phyloP scores from a whole-genome alignment of 352 stramenopile genomes.

The Phytophthora tentaculata region DNA sequence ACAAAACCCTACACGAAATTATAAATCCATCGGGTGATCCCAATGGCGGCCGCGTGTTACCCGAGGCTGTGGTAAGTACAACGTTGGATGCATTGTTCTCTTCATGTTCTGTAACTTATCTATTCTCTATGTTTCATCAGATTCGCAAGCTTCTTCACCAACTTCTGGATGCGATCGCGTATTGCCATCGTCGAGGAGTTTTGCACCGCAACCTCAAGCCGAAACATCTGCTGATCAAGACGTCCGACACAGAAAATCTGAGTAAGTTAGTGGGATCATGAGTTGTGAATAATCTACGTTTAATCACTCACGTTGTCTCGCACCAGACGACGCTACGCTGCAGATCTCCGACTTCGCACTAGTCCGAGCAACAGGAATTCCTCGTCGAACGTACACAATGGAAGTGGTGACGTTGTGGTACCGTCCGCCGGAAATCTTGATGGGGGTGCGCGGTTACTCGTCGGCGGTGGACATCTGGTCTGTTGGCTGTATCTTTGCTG shows the following conservation, averaged over 20 bases:
- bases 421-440: slow-evolving; percentile 88
- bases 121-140: slow-evolving; percentile 24
- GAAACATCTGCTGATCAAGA: slow-evolving; percentile 90
- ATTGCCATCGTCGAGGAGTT: slow-evolving; percentile 88
- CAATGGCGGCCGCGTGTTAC: slow-evolving; percentile 74
- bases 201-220: slow-evolving; percentile 92
- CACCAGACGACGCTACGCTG: slow-evolving; percentile 64
- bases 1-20: slow-evolving; percentile 91
- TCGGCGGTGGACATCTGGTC: slow-evolving; percentile 94
- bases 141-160: slow-evolving; percentile 87
- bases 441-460: slow-evolving; percentile 88
- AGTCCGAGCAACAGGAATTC: slow-evolving; percentile 88
- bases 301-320: background rate
- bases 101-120: background rate
- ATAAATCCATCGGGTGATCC: slow-evolving; percentile 90
- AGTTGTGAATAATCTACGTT: background rate
- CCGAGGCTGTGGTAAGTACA: slow-evolving; percentile 71
- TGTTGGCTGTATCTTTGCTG: slow-evolving; percentile 97
- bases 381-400: slow-evolving; percentile 89
- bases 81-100: slow-evolving; percentile 1
- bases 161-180: slow-evolving; percentile 87
- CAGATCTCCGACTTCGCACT: slow-evolving; percentile 91
- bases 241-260: slow-evolving; percentile 59
- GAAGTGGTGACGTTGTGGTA: slow-evolving; percentile 94
- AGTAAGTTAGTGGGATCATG: slow-evolving; percentile 37